Conservation (phyloP, 305 asterid species). For the Petunia hybrid region DNA sequence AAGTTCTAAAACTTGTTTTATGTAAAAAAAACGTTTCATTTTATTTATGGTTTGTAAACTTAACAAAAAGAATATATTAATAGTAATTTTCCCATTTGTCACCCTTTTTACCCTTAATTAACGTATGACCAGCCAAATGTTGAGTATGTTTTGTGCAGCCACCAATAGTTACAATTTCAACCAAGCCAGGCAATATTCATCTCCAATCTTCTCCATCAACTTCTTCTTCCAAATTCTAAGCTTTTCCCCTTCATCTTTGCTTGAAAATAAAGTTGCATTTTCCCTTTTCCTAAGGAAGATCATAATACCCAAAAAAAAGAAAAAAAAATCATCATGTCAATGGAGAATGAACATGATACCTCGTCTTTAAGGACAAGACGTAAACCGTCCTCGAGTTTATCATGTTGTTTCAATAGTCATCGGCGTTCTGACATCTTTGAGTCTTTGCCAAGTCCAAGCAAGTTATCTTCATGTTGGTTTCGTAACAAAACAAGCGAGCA, state of each 20-base stretch:
- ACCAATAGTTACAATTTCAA: neutral
- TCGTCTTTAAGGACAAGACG: conserved; percentile 42
- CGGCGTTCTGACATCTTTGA: conserved; percentile 43
- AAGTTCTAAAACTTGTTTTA: too few relatives aligned
- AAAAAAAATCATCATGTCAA: neutral
- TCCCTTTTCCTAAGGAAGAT: neutral
- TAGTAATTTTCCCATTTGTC: neutral
- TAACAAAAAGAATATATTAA: neutral
- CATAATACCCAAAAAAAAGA: too few relatives aligned
- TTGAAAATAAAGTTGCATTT: neutral
- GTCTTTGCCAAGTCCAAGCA: conserved; percentile 32
- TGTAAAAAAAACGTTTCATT: too few relatives aligned
- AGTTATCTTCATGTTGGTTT: conserved; percentile 47
- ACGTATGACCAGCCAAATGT: neutral
- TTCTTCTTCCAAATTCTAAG: neutral
- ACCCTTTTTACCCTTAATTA: neutral
- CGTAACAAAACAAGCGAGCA: conserved; percentile 43
- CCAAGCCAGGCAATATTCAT: neutral
- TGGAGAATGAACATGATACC: conserved; percentile 54
- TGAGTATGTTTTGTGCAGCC: neutral
- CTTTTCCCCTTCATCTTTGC: neutral
- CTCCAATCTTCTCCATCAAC: neutral
- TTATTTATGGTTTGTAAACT: conserved; percentile 6
- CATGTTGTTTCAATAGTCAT: conserved; percentile 56
- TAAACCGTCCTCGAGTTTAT: conserved; percentile 46